Base-by-base conservation (phyloP, 2,329 filamentous ascomycete species). In the Acephala macrosclerotiorum region DNA sequence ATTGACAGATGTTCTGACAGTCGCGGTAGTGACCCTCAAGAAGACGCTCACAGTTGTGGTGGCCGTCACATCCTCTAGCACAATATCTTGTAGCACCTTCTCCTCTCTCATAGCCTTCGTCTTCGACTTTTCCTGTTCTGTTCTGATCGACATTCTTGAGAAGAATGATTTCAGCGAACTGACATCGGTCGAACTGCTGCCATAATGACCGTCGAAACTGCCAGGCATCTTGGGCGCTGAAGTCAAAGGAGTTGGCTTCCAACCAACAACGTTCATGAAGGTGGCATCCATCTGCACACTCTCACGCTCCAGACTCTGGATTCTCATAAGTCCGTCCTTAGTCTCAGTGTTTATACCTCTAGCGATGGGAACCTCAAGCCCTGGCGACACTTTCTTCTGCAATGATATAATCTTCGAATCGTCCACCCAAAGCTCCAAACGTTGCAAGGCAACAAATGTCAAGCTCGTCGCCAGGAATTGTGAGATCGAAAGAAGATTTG, bases 391-490 rank as follows among this genome's bases (percentile, higher is more conserved):
- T 80, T 95, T 96, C 81, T 99, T 99, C 63, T 84, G 85, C 45
- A 99, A 82, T 2, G 87, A 87, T 25, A 97, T 81, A 18, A 99
- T 83, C 72, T 90, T 91, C 82, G 91, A 94, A 73, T 96, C 90
- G 75, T 99, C 95, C 61, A 99, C 86, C 85, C 90, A 95, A 65
- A 99, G 87, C 75, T 98, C 94, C 67, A 99, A 92, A 63, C 86
- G 87, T 75, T 97, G 87, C 26, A 99, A 82, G 0, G 93, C 91
- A 66, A 99, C 95, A 80, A 99, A 99, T 0, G 96, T 98, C 77
- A 99, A 82, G 80, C 95, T 97, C 7, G 94, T 98, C 3, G 94
- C 92, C 58, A 99, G 82, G 72, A 99, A 99, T 78, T 97, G 94
- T 75, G 92, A 91, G 61, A 99, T 85, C 1, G 93, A 94, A 29